Evolutionary conservation across 306 rosid species (phyloP).

Genomic region (Luffa aegyptiaca): DNA sequence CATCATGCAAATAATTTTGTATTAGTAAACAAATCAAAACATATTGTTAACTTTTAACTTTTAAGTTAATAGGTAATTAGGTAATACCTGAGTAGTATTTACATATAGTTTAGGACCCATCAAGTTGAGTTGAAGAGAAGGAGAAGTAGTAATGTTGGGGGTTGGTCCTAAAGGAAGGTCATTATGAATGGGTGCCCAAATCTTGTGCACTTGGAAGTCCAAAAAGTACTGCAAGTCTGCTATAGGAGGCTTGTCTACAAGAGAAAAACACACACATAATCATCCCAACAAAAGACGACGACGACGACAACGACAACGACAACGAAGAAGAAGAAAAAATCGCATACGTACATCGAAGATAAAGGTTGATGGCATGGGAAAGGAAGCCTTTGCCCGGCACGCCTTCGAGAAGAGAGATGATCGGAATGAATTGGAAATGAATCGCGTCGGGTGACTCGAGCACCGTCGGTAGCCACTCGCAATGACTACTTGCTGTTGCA

Average conservation of each 20-base stretch:
- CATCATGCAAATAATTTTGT: no score
- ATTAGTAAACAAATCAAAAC: no score
- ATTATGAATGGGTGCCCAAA: constrained; percentile 85
- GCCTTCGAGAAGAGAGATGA: constrained; percentile 72
- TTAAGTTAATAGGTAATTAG: no score
- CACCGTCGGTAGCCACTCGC: constrained; percentile 80
- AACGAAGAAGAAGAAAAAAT: neutral
- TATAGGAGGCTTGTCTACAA: constrained; percentile 67
- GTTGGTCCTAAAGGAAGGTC: constrained; percentile 61
- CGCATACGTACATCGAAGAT: constrained; percentile 65
- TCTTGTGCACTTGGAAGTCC: constrained; percentile 67
- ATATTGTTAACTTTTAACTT: no score
- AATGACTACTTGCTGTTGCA: constrained; percentile 39
- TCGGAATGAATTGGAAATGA: constrained; percentile 60
- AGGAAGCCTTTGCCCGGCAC: constrained; percentile 76
- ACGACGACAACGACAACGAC: neutral
- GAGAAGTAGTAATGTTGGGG: constrained; percentile 49
- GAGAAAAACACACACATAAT: neutral
- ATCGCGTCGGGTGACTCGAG: constrained; percentile 52
- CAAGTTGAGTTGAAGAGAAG: constrained; percentile 51
- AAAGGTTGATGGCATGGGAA: constrained; percentile 86
- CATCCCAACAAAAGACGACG: neutral
- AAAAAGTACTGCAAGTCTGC: constrained; percentile 75
- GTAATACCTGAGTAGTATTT: constrained; percentile 46
- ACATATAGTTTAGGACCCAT: constrained; percentile 80